phyloP scores from a whole-genome alignment of 176 grass and related monocot genomes.

The sorghum (Sorghum bicolor) region DNA sequence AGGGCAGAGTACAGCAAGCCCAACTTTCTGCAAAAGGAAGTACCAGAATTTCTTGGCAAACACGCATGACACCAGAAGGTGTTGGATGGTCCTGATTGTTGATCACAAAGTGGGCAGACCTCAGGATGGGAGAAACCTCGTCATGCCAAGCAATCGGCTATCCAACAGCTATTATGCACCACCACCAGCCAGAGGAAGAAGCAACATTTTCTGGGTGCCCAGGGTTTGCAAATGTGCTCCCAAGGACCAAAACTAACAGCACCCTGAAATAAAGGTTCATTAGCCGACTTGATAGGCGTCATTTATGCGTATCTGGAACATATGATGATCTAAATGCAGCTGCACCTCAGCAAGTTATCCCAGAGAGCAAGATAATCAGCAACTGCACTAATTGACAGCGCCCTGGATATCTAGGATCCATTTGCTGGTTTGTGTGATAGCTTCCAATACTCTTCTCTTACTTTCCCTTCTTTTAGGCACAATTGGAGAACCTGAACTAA shows the following conservation, averaged over 20 bases:
- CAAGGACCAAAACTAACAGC: not conserved
- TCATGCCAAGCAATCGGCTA: not conserved
- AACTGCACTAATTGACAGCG: not conserved
- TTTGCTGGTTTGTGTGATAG: not conserved
- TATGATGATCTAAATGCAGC: not conserved
- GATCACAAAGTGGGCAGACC: not conserved
- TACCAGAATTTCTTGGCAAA: not conserved
- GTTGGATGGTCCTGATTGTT: not conserved
- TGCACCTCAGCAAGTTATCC: not conserved
- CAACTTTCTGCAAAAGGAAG: not conserved
- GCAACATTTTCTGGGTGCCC: not conserved
- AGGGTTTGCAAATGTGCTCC: not conserved
- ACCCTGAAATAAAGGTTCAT: not conserved
- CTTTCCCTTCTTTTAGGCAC: not conserved
- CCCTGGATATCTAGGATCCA: not conserved
- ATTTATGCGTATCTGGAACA: not conserved
- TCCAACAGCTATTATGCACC: not conserved
- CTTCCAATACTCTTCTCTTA: not conserved
- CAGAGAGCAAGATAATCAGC: not conserved
- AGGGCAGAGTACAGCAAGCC: not conserved
- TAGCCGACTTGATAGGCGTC: not conserved
- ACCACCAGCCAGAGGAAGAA: not conserved
- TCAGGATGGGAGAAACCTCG: not conserved
- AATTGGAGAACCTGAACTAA: not conserved
- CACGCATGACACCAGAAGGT: not conserved